Percentiles rank a stretch among this genome's conserved stretches.
These are phyloP conservation scores for Penicillium malachiteum DNA, from an alignment of 495 filamentous ascomycete genomes.

Conservation along the genomic window DNA sequence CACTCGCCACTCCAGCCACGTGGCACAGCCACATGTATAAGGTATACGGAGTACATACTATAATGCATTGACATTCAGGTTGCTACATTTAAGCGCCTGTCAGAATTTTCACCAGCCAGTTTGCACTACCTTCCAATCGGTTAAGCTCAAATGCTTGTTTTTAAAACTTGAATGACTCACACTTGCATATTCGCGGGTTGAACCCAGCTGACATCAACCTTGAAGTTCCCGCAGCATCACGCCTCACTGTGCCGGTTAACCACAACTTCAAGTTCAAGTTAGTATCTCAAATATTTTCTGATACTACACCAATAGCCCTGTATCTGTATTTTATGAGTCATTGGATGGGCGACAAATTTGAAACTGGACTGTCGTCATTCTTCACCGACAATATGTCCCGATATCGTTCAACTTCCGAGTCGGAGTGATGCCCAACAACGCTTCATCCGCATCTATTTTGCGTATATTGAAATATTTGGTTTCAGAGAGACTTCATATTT, in stretches of 20 bases:
- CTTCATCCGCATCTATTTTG: neutral
- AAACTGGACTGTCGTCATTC: constrained; percentile 12
- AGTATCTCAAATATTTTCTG: no score
- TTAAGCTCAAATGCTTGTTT: constrained; percentile 7
- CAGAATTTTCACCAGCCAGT: neutral
- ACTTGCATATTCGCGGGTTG: neutral
- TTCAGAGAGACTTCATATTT: neutral
- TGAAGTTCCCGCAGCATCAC: neutral
- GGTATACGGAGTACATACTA: neutral
- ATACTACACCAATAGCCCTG: no score
- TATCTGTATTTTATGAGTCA: constrained; percentile 14
- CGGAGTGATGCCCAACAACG: neutral
- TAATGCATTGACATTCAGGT: neutral
- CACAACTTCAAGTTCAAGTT: neutral
- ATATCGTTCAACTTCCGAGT: neutral
- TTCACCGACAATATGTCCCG: constrained; percentile 4
- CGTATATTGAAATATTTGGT: neutral
- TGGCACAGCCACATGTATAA: neutral
- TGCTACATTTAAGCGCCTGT: neutral
- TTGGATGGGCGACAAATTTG: constrained; percentile 8
- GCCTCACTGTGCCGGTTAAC: neutral
- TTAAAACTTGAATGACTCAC: neutral
- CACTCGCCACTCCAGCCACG: constrained; percentile 13
- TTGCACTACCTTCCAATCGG: constrained; percentile 5
- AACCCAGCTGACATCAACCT: neutral